These are phyloP conservation scores for Backusella macrospora DNA, from an alignment of 192 early-diverging fungal species.

Conservation along the genomic window DNA sequence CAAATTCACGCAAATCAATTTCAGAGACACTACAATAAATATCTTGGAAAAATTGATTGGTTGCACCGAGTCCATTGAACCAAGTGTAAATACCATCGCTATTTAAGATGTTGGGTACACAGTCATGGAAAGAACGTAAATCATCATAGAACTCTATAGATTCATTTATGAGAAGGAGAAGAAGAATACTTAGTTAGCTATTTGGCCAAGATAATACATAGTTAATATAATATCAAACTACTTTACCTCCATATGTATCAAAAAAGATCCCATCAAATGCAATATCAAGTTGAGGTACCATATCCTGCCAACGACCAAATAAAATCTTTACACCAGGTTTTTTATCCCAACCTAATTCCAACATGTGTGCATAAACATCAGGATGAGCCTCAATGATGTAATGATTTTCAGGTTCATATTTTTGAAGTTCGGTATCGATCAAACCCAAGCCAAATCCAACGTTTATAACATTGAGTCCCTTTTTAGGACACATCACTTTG, in stretches of 20 bases:
- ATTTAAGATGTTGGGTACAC: constrained; percentile 72
- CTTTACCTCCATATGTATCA: constrained; percentile 78
- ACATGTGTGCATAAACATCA: constrained; percentile 91
- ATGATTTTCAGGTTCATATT: constrained; percentile 68
- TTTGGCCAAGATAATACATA: background rate
- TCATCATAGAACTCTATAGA: constrained; percentile 95
- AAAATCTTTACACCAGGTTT: constrained; percentile 82
- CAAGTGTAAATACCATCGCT: constrained; percentile 86
- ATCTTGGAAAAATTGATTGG: constrained; percentile 96
- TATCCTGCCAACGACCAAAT: constrained; percentile 94
- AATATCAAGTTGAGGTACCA: constrained; percentile 66
- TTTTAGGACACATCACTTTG: constrained; percentile 67
- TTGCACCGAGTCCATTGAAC: constrained; percentile 94
- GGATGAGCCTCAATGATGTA: constrained; percentile 98
- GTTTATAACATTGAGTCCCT: constrained; percentile 65
- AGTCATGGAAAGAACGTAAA: constrained; percentile 69
- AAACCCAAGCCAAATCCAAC: constrained; percentile 93
- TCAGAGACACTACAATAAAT: constrained; percentile 88
- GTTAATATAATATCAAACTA: background rate
- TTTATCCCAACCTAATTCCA: constrained; percentile 82
- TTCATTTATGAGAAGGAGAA: too few species aligned
- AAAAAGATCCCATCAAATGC: constrained; percentile 95
- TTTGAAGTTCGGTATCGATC: constrained; percentile 84
- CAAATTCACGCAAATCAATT: constrained; percentile 79
- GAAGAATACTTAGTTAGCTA: too few species aligned